Percentiles rank a stretch among this genome's conserved stretches.
phyloP scores from a whole-genome alignment of 139 green algal genomes.

The Chlamydomonas urium region DNA sequence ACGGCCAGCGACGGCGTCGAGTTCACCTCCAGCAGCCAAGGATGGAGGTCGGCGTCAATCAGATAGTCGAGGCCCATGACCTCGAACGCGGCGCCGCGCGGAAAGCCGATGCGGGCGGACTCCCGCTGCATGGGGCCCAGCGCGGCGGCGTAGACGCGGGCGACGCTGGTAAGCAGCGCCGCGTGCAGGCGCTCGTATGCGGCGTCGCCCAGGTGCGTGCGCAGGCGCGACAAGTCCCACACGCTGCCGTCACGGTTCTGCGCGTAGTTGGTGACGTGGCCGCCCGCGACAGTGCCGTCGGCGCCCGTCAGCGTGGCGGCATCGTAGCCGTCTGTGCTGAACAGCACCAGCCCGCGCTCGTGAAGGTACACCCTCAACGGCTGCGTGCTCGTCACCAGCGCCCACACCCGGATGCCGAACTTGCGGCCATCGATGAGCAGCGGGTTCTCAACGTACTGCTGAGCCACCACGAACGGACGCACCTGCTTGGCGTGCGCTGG shows the following conservation, averaged over 20 bases:
- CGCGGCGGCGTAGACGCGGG: constrained; percentile 15
- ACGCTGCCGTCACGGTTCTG: constrained; percentile 46
- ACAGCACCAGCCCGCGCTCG: constrained; percentile 42
- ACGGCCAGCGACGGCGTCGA: constrained; percentile 52
- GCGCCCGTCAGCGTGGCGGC: background rate
- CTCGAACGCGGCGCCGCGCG: constrained; percentile 22
- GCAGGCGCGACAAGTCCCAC: constrained; percentile 41
- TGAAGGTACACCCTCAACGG: constrained; percentile 53
- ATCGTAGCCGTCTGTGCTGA: constrained; percentile 2
- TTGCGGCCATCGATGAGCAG: constrained; percentile 50
- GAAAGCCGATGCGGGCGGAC: background rate
- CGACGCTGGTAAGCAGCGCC: background rate
- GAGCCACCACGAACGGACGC: constrained; percentile 37
- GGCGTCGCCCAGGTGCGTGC: constrained; percentile 19
- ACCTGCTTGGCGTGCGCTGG: too few species aligned
- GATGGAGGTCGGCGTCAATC: constrained; percentile 29
- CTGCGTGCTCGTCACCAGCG: constrained; percentile 33
- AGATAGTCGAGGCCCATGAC: constrained; percentile 58
- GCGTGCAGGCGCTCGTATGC: constrained; percentile 14
- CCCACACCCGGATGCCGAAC: constrained; percentile 57
- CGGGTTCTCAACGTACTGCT: constrained; percentile 49
- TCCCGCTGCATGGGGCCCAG: background rate
- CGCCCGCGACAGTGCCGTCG: background rate
- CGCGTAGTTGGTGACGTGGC: constrained; percentile 55
- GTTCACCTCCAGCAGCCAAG: constrained; percentile 56